These are phyloP conservation scores for Pulveroboletus sp. DNA, from an alignment of 768 basidiomycete genomes.

Conservation along the genomic window DNA sequence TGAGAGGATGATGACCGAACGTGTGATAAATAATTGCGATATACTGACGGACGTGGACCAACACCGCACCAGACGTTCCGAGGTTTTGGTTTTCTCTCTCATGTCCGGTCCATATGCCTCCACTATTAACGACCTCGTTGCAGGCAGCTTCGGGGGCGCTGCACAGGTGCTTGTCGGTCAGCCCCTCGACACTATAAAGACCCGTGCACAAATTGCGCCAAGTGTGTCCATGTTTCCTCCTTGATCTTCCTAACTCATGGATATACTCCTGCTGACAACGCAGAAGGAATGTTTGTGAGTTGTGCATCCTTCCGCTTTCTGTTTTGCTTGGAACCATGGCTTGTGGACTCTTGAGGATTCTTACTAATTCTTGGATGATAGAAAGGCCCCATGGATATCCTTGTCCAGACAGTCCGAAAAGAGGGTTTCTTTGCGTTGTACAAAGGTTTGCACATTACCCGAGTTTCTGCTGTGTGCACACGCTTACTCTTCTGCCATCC, in stretches of 20 bases:
- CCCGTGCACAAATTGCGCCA: conserved; percentile 81
- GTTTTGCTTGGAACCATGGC: background rate
- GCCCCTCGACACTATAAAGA: conserved; percentile 85
- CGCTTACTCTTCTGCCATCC: background rate
- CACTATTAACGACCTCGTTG: conserved; percentile 77
- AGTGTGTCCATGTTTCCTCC: conserved; percentile 44
- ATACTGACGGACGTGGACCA: no score
- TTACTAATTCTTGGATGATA: conserved; percentile 26
- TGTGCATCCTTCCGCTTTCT: conserved; percentile 31
- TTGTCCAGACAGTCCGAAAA: conserved; percentile 69
- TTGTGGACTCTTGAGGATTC: no score
- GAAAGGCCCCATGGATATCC: conserved; percentile 94
- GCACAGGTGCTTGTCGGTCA: conserved; percentile 95
- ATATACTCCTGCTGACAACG: conserved; percentile 3
- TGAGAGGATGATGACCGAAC: background rate
- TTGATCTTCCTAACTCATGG: background rate
- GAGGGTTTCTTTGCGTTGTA: conserved; percentile 94
- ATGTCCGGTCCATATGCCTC: conserved; percentile 35
- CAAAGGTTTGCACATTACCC: conserved; percentile 57
- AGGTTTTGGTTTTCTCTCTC: background rate
- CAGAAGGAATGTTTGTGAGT: conserved; percentile 88
- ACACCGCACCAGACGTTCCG: no score
- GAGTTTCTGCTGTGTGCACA: background rate
- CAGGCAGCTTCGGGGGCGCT: conserved; percentile 90
- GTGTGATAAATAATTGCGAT: no score